Base-by-base conservation (phyloP, 192 early-diverging fungal species). In the Endogone sp. region DNA sequence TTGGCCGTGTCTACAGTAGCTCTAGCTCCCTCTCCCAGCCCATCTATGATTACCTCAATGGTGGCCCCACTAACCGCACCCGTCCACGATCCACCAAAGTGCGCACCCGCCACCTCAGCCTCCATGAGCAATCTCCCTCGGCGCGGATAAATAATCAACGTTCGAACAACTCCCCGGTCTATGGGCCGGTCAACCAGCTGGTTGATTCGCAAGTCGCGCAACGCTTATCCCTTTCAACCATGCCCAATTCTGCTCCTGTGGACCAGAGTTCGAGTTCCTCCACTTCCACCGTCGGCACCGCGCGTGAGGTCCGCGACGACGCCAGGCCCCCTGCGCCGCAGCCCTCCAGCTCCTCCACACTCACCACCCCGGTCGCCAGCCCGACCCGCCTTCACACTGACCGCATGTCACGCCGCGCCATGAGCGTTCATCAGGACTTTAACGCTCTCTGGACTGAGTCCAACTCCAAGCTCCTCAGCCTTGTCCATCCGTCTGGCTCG, bases 71-170 rank as follows among this genome's bases (percentile, higher is more conserved):
- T 1, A 49, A 16, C 37, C 57, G 21, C 10, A 62, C 20, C 49
- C 71, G 44, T 29, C 28, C 31, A 9, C 67, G 56, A 21, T 56
- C 63, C 4, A 66, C 66, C 28, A 81, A 71, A n/a, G 22, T 68
- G 3, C 60, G 77, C 55, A 68, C 74, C 4, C 71, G 76, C 0
- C 76, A 78, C 65, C 28, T 70, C 23, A 74, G 79, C 27, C 73
- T 82, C 49, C 70, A 71, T 49, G 67, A 49, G 73, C 49, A 65
- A 73, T 20, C 61, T 65, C 54, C 11, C 57, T 27, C 68, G 57
- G 58, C 23, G 68, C 55, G 29, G 27, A 13, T 13, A 63, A 59
- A 31, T 72, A n/a, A n/a, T n/a, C n/a, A n/a, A 6, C 37, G 37
- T 16, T 16, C 16, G 37, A 49, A 16, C 37, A 16, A 6, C 37